Evolutionary conservation across 1,284 basidiomycete genomes (phyloP).

Genomic region (Gomphus sp.): DNA sequence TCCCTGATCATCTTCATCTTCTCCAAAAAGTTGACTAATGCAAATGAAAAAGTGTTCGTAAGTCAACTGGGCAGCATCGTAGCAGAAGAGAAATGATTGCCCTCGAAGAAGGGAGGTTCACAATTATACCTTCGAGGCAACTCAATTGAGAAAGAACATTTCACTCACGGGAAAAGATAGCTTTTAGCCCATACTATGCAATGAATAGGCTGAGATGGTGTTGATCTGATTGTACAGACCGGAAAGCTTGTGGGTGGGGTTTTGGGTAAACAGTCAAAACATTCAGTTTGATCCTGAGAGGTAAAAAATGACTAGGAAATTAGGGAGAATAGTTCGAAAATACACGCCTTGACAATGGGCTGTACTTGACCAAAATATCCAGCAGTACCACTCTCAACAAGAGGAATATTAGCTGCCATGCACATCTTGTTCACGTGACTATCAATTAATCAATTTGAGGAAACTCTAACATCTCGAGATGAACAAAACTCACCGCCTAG

Average conservation of each 20-base stretch:
- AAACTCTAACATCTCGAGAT: neutral
- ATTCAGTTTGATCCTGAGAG: conserved; percentile 71
- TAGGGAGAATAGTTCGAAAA: neutral
- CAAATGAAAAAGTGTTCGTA: neutral
- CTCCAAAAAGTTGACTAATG: conserved; percentile 85
- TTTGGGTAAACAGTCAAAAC: conserved; percentile 89
- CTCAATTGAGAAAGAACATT: neutral
- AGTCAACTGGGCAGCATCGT: neutral
- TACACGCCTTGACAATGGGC: conserved; percentile 56
- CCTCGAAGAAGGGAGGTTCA: neutral
- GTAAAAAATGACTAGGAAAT: neutral
- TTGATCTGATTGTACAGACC: conserved; percentile 97
- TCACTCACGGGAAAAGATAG: conserved; percentile 87
- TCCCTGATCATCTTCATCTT: conserved; percentile 68
- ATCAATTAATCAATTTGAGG: conserved; percentile 46
- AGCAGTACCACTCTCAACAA: conserved; percentile 95
- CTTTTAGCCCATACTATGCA: conserved; percentile 99
- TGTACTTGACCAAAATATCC: conserved; percentile 90
- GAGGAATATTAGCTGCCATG: conserved; percentile 81
- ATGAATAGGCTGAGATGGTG: conserved; percentile 95
- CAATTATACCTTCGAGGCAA: neutral
- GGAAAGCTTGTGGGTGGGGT: conserved; percentile 91
- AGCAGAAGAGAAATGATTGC: neutral
- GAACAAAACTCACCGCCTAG: conserved; percentile 6
- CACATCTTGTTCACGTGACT: conserved; percentile 97